Evolutionary conservation across 2,329 filamentous ascomycete species (phyloP), one percentile per base, ranked within the genome.

Genomic region (Chrysosporium keratinophilum): DNA sequence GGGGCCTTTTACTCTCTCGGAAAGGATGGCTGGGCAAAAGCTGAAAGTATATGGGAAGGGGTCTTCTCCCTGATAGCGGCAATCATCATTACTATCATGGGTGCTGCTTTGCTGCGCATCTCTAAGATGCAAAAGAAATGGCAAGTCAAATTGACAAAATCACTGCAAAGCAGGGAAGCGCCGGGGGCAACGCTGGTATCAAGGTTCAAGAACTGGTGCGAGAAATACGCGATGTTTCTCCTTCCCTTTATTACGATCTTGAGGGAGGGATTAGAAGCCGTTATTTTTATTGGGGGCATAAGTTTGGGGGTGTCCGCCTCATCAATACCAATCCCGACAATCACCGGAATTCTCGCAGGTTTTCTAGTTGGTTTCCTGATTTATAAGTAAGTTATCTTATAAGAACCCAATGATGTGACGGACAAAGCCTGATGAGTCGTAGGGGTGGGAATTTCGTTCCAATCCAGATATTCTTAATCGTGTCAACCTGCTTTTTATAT

Each of bases 31-130:
- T 55, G 54, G 54, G 37, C 42, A 47, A 55, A 55, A 20, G 54
- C 54, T 5, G 54, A 55, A 48, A 41, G n/a, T 10, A 20, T 55
- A n/a, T 55, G 54, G 54, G 54, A 55, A 39, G 54, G 54, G 14
- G 19, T 52, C 17, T 55, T 55, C 41, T 45, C 54, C 28, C 14
- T 55, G n/a, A 42, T 55, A n/a, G 54, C 54, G 3, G 37, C 54
- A 12, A 45, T 55, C 12, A 55, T 55, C 40, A 52, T 55, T 42
- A 55, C 54, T n/a, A 42, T 55, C 14, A 55, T 55, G 54, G 54
- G 54, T 6, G 54, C 54, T 33, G 54, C 54, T 15, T 28, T 55
- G 17, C 54, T 55, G 10, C 54, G 54, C 15, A 41, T 55, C 19
- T 55, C 54, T 17, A 55, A 55, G 34, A 45, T 55, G 41, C 54